Evolutionary conservation across 2,329 filamentous ascomycete genomes (phyloP), one percentile per base, ranked within the genome.

Genomic region (Lasiodiplodia citricola): DNA sequence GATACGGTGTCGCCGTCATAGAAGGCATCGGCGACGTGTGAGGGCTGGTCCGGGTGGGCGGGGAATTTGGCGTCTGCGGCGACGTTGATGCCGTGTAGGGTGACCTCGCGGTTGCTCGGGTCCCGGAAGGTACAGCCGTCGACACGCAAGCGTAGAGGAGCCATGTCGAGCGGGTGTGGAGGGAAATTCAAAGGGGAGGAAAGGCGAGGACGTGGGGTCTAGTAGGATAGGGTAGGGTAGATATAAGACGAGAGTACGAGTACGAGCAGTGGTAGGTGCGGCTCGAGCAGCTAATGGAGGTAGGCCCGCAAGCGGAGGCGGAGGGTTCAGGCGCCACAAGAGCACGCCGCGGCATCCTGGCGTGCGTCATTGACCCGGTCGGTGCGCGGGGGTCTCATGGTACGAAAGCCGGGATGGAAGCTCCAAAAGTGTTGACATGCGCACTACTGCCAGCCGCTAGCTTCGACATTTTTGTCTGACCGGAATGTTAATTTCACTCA

Each of bases 1-100:
- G 91, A 94, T 70, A 98, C 92, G 73, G 90, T 89, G 80, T 99
- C 95, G 74, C 92, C 94, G 70, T 98, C 92, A 80, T 96, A 98
- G 85, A 99, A 99, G 74, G 89, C 84, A 16, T 93, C 87, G 38
- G 85, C 79, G 13, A 92, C 80, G 77, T 97, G 92, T 0, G 96
- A 97, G 5, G 94, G 93, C 66, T 92, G 85, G 72, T 96, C 85
- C 18, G 96, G 96, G 44, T 85, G 85, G 76, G 91, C 93, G 37
- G 96, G 96, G 69, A 93, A 91, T 82, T 99, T 99, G 75, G 92
- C 90, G 77, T 98, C 95, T 71, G 89, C 93, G 47, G 94, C 94
- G 71, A 96, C 88, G 77, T 99, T 99, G 84, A 99, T 97, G 72
- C 96, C 96, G 72, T 96, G 90, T 55, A 99, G 85, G 2, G 93